phyloP scores from a whole-genome alignment of 129 eudicot genomes.

The Oenanthe sinensis region DNA sequence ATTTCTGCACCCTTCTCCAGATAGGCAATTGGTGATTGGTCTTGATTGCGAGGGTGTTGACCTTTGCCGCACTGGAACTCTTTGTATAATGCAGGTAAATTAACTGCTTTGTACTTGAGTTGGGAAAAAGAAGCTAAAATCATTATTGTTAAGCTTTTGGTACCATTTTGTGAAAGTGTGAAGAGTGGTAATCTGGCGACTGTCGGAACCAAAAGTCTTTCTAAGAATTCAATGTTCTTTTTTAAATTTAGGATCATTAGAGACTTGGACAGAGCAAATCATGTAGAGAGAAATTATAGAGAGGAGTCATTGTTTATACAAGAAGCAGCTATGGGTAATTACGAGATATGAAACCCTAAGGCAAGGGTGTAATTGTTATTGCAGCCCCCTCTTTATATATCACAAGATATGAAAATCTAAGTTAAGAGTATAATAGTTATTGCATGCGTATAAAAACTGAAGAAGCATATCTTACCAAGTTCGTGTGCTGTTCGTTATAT shows the following conservation, averaged over 20 bases:
- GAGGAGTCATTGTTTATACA: background rate
- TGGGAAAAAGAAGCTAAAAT: background rate
- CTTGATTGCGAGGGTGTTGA: constrained; percentile 99
- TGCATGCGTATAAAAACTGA: background rate
- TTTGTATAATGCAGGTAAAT: constrained; percentile 93
- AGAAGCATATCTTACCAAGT: background rate
- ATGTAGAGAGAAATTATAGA: background rate
- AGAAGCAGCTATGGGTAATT: background rate
- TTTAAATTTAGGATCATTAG: background rate
- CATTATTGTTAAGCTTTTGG: background rate
- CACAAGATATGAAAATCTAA: background rate
- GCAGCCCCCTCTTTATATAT: background rate
- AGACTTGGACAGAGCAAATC: background rate
- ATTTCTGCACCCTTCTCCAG: constrained; percentile 67
- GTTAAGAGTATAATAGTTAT: background rate
- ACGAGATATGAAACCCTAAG: no score
- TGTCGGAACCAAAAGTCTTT: background rate
- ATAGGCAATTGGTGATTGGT: constrained; percentile 60
- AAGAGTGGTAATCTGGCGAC: background rate
- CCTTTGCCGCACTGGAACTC: constrained; percentile 83
- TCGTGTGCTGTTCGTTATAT: no score
- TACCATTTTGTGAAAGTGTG: background rate
- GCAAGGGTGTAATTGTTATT: no score
- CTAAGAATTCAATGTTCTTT: no score
- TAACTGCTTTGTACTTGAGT: background rate